phyloP scores from a whole-genome alignment of 768 basidiomycete species.

The Cystoderma amianthinum region DNA sequence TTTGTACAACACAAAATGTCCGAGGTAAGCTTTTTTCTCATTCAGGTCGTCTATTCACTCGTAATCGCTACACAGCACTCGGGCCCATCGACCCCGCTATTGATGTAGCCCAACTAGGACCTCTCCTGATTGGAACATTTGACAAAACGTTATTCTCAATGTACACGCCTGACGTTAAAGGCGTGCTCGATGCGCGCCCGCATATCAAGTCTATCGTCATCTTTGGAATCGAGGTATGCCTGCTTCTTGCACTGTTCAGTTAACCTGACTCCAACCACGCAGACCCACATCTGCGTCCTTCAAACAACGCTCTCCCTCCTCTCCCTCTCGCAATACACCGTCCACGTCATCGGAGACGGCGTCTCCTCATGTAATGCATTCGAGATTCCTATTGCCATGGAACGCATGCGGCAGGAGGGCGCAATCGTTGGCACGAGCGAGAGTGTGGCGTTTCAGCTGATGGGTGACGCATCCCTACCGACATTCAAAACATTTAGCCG shows the following conservation, averaged over 20 bases:
- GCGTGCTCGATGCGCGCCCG: constrained; percentile 39
- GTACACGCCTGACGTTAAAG: constrained; percentile 61
- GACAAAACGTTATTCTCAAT: constrained; percentile 86
- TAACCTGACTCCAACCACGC: constrained; percentile 2
- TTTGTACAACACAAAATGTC: constrained; percentile 84
- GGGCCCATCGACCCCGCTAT: constrained; percentile 65
- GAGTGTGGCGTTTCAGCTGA: constrained; percentile 70
- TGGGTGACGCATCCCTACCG: constrained; percentile 53
- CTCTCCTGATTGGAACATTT: constrained; percentile 52
- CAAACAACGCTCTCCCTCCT: constrained; percentile 76
- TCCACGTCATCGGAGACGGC: constrained; percentile 77
- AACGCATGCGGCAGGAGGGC: constrained; percentile 63
- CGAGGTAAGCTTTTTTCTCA: no score
- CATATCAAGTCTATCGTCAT: constrained; percentile 58
- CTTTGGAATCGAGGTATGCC: constrained; percentile 81
- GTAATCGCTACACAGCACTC: constrained; percentile 36
- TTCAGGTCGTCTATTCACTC: constrained; percentile 1
- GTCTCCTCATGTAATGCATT: constrained; percentile 77
- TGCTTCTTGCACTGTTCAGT: background rate
- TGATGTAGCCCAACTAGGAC: constrained; percentile 42
- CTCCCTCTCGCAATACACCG: constrained; percentile 24
- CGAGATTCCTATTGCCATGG: constrained; percentile 73
- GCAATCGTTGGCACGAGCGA: constrained; percentile 78
- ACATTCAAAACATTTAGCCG: constrained; percentile 68
- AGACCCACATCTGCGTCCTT: constrained; percentile 88